A percentile compares a stretch with the other conserved stretches of the same genome.
Conservation (phyloP, 140 eudicot genomes). For the Flaveria floridana region DNA sequence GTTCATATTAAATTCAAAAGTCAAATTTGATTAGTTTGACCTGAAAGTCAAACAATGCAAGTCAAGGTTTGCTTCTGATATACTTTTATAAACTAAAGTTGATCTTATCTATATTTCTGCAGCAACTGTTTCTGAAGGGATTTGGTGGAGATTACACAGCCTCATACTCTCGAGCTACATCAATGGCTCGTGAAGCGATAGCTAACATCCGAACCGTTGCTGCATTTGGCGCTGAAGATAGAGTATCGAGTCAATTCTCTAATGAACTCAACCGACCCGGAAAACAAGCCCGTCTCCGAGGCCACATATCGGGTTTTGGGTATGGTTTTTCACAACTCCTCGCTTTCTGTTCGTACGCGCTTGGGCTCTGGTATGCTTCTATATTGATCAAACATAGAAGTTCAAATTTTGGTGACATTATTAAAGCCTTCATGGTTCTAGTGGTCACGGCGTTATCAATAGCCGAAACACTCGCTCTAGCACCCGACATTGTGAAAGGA, state of each 20-base stretch:
- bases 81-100: neutral
- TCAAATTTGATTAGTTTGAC: neutral
- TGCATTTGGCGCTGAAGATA: slow-evolving; percentile 84
- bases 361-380: slow-evolving; percentile 85
- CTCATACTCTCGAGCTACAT: slow-evolving; percentile 65
- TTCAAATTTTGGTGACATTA: slow-evolving; percentile 58
- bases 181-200: slow-evolving; percentile 82
- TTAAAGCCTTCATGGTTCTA: slow-evolving; percentile 75
- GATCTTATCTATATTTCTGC: slow-evolving; percentile 15
- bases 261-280: slow-evolving; percentile 50
- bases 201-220: slow-evolving; percentile 77
- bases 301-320: slow-evolving; percentile 77
- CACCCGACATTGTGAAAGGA: slow-evolving; percentile 82
- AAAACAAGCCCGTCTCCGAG: slow-evolving; percentile 64
- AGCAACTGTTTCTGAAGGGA: slow-evolving; percentile 85
- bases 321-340: slow-evolving; percentile 67
- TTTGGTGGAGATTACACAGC: slow-evolving; percentile 74
- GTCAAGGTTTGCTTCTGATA: neutral
- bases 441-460: slow-evolving; percentile 65
- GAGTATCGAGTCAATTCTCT: slow-evolving; percentile 48
- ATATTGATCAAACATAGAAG: slow-evolving; percentile 44
- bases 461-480: slow-evolving; percentile 76
- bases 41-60: slow-evolving; percentile 4
- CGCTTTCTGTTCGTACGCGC: slow-evolving; percentile 69
- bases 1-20: neutral